phyloP scores from a whole-genome alignment of 1,139 yeast genomes.

The Debaryomyces subglobosus region DNA sequence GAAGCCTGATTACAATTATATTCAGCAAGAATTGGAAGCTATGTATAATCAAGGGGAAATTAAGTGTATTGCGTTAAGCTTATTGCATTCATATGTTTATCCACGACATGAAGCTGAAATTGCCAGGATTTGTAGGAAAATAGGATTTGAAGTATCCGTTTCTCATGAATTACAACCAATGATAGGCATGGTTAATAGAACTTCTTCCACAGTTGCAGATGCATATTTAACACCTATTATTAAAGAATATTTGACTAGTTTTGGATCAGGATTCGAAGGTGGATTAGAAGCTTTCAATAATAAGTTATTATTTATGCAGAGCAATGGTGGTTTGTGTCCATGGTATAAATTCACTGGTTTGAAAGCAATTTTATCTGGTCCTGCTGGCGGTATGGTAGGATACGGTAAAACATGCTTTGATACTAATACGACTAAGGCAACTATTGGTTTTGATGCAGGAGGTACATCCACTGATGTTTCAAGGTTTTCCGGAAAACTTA shows the following conservation, averaged over 20 bases:
- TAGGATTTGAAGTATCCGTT: slow-evolving; percentile 17
- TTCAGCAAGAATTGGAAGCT: slow-evolving; percentile 9
- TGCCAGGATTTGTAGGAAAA: slow-evolving; percentile 12
- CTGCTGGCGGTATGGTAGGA: slow-evolving; percentile 24
- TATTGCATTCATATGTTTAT: slow-evolving; percentile 17
- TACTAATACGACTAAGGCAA: slow-evolving; percentile 19
- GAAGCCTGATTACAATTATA: slow-evolving; percentile 11
- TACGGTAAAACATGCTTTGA: slow-evolving; percentile 18
- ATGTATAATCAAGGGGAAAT: slow-evolving; percentile 11
- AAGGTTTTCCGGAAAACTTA: slow-evolving; percentile 41
- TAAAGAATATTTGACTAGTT: slow-evolving; percentile 15
- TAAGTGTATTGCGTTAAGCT: slow-evolving; percentile 15
- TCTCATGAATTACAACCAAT: slow-evolving; percentile 18
- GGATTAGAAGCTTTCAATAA: slow-evolving; percentile 26
- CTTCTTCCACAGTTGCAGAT: slow-evolving; percentile 18
- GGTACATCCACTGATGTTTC: slow-evolving; percentile 62
- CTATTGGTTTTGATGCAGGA: slow-evolving; percentile 58
- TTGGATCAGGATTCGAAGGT: slow-evolving; percentile 20
- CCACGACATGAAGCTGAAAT: slow-evolving; percentile 17
- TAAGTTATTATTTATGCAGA: slow-evolving; percentile 18
- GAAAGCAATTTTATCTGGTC: slow-evolving; percentile 18
- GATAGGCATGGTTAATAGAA: slow-evolving; percentile 17
- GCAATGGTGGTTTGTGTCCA: slow-evolving; percentile 19
- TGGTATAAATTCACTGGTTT: slow-evolving; percentile 20
- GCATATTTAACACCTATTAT: slow-evolving; percentile 18